Conservation (phyloP, 108 stramenopile genomes). For the Fistulifera pelliculosa region DNA sequence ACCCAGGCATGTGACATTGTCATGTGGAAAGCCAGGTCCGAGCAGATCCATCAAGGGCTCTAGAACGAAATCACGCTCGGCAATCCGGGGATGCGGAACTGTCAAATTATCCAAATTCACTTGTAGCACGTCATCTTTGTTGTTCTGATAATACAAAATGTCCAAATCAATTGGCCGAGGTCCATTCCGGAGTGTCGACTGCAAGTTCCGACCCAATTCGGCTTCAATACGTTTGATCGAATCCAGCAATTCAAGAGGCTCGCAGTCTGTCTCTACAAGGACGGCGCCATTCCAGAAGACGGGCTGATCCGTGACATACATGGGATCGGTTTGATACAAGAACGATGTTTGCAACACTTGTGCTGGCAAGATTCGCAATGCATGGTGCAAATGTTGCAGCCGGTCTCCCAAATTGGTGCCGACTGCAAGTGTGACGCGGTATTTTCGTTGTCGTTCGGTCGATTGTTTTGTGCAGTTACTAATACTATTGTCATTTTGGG, state of each 20-base stretch:
- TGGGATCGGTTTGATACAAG: slow-evolving; percentile 67
- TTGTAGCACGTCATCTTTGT: slow-evolving; percentile 15
- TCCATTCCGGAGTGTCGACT: slow-evolving; percentile 42
- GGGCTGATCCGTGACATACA: slow-evolving; percentile 84
- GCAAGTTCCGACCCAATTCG: slow-evolving; percentile 56
- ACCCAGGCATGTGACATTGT: slow-evolving; percentile 30
- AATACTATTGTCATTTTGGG: too few species aligned
- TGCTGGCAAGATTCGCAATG: slow-evolving; percentile 28
- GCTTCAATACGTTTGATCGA: slow-evolving; percentile 54
- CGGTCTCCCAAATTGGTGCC: slow-evolving; percentile 79
- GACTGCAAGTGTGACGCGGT: slow-evolving; percentile 59
- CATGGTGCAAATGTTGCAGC: slow-evolving; percentile 44
- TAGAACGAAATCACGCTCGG: slow-evolving; percentile 91
- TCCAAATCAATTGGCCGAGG: slow-evolving; percentile 90
- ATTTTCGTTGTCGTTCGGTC: not conserved
- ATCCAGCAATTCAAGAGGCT: slow-evolving; percentile 42
- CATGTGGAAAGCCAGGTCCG: slow-evolving; percentile 29
- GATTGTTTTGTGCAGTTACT: too few species aligned
- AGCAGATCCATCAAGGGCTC: slow-evolving; percentile 79
- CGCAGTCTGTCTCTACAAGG: slow-evolving; percentile 49
- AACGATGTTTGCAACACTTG: slow-evolving; percentile 61
- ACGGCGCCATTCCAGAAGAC: slow-evolving; percentile 82
- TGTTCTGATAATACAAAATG: slow-evolving; percentile 55
- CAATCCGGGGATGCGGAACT: slow-evolving; percentile 84
- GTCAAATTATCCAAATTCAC: slow-evolving; percentile 35